Conservation (phyloP, 2,329 filamentous ascomycete genomes). For the Aspergillus ibericus region DNA sequence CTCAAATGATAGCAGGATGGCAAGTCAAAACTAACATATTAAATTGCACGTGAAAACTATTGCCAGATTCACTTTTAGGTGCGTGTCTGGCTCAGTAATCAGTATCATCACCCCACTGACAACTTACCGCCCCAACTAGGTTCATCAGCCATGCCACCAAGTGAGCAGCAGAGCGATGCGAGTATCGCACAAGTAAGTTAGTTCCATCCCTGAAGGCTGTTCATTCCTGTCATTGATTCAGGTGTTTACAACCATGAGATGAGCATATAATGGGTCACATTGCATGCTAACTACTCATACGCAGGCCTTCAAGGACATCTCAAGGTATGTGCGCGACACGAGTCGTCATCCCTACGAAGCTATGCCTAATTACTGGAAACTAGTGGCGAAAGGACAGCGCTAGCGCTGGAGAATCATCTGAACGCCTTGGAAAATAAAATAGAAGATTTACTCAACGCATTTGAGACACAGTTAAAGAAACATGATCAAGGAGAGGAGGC, state of each 20-base stretch:
- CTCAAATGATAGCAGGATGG: too few species aligned
- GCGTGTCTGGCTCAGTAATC: not conserved
- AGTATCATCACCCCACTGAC: too few species aligned
- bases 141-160: not conserved
- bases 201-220: not conserved
- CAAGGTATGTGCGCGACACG: constrained; percentile 7
- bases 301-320: constrained; percentile 14
- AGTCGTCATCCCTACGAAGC: not conserved
- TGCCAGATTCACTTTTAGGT: not conserved
- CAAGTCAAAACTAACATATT: too few species aligned
- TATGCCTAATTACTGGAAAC: constrained; percentile 3
- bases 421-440: constrained; percentile 57
- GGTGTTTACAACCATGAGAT: too few species aligned
- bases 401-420: constrained; percentile 56
- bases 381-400: constrained; percentile 57
- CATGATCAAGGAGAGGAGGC: not conserved
- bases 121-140: not conserved
- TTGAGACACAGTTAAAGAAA: not conserved
- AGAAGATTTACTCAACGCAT: constrained; percentile 14
- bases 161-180: not conserved
- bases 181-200: not conserved
- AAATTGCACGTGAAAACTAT: too few species aligned
- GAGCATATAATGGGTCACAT: not conserved
- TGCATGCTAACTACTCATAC: not conserved
- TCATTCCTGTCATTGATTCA: too few species aligned